Percentiles rank a stretch among this genome's conserved stretches.
Evolutionary conservation across 148 eudicot species (phyloP).

Genomic region (Rhododendron mucronatum): DNA sequence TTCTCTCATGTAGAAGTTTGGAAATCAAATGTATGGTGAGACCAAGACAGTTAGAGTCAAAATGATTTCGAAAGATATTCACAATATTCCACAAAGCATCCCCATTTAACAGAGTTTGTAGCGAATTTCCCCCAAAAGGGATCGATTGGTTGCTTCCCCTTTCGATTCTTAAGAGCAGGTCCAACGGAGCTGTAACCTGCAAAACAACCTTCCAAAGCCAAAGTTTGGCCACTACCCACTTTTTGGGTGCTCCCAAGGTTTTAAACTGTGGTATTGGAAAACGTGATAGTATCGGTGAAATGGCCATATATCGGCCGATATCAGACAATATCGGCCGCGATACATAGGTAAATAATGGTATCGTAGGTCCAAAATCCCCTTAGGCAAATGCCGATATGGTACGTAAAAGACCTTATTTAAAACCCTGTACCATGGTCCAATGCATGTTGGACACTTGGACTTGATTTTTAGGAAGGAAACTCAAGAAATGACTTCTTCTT

Average conservation of each 20-base stretch:
- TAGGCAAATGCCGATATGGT: too few species aligned
- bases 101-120: not conserved
- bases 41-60: not conserved
- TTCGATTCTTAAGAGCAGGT: not conserved
- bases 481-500: not conserved
- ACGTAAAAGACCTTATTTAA: too few species aligned
- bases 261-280: too few species aligned
- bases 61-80: not conserved
- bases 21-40: not conserved
- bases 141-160: not conserved
- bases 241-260: not conserved
- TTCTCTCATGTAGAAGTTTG: not conserved
- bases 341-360: too few species aligned
- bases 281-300: too few species aligned
- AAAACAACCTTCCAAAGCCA: not conserved
- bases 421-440: not conserved
- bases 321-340: not conserved
- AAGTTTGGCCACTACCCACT: not conserved
- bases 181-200: not conserved
- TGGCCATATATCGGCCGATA: not conserved
- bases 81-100: not conserved
- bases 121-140: not conserved
- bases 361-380: too few species aligned
- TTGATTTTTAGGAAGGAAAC: not conserved
- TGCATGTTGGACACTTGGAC: not conserved